These are phyloP conservation scores for Pichia sp. DNA, from an alignment of 1,139 yeast species.

Conservation along the genomic window DNA sequence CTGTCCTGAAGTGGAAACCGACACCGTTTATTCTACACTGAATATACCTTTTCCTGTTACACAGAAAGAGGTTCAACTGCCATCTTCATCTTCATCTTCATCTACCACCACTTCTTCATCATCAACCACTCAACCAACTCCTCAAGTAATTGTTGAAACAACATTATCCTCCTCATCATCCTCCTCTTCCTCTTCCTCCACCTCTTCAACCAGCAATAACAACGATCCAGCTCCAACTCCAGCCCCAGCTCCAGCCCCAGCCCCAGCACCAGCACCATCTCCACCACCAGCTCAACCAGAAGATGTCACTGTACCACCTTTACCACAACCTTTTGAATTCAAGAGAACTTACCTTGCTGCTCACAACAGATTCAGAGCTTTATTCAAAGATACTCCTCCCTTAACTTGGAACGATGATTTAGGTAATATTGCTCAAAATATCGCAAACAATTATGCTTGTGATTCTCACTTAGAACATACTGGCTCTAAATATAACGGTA, in stretches of 20 bases:
- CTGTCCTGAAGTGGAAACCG: neutral
- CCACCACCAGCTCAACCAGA: constrained; percentile 2
- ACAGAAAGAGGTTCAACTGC: neutral
- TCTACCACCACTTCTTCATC: neutral
- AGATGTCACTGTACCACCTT: neutral
- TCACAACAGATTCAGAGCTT: constrained; percentile 44
- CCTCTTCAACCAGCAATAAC: constrained; percentile 4
- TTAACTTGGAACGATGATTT: constrained; percentile 59
- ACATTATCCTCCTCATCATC: constrained; percentile 3
- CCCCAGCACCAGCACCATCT: constrained; percentile 24
- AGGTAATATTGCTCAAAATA: constrained; percentile 61
- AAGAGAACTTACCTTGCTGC: constrained; percentile 32
- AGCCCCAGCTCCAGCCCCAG: constrained; percentile 18
- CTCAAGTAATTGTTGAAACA: constrained; percentile 3
- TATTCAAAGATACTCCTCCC: constrained; percentile 42
- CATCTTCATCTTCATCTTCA: neutral
- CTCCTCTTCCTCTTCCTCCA: constrained; percentile 2
- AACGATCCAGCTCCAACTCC: constrained; percentile 5
- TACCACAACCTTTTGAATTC: constrained; percentile 21
- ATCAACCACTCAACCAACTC: constrained; percentile 1
- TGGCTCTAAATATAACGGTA: constrained; percentile 61
- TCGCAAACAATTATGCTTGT: constrained; percentile 66
- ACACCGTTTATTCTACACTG: neutral
- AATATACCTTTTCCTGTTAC: neutral
- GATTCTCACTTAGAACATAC: constrained; percentile 59